Evolutionary conservation across 73 alveolate genomes (phyloP).

Genomic region (Tetrahymena borealis): DNA sequence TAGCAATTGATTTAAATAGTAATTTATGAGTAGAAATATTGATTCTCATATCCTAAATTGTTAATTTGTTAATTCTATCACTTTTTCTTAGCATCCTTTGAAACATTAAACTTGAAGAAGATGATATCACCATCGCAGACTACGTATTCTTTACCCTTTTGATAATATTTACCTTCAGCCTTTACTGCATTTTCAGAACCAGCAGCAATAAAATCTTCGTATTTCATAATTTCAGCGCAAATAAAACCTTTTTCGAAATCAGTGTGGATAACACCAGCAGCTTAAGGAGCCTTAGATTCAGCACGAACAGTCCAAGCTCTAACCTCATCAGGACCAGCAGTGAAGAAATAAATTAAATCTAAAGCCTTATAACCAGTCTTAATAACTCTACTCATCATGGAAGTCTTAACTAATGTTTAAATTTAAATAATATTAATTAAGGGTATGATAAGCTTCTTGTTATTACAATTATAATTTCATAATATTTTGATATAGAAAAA

Average conservation of each 20-base stretch:
- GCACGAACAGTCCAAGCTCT: constrained; percentile 97
- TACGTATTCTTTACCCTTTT: constrained; percentile 87
- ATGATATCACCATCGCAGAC: constrained; percentile 94
- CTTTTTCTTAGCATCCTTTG: constrained; percentile 33
- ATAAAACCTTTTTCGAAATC: constrained; percentile 99
- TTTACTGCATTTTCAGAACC: constrained; percentile 92
- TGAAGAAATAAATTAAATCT: constrained; percentile 93
- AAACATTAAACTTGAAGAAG: constrained; percentile 45
- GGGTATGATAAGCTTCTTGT: too few relatives aligned
- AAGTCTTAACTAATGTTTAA: constrained; percentile 63
- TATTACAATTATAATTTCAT: too few relatives aligned
- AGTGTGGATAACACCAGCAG: constrained; percentile 99
- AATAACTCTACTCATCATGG: constrained; percentile 83
- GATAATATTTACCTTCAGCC: constrained; percentile 89
- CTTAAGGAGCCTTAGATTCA: constrained; percentile 95
- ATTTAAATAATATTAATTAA: constrained; percentile 47
- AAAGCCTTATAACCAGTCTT: constrained; percentile 89
- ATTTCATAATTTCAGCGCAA: constrained; percentile 98
- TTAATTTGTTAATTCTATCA: not conserved
- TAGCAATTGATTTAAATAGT: too few relatives aligned
- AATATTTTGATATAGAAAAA: too few relatives aligned
- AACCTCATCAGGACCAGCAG: constrained; percentile 99
- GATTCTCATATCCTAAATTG: too few relatives aligned
- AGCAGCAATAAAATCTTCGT: constrained; percentile 78
- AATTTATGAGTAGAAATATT: too few relatives aligned